A percentile compares a stretch with the other conserved stretches of the same genome.
These are phyloP conservation scores for Boletus edulis DNA, from an alignment of 768 basidiomycete genomes.

Conservation along the genomic window DNA sequence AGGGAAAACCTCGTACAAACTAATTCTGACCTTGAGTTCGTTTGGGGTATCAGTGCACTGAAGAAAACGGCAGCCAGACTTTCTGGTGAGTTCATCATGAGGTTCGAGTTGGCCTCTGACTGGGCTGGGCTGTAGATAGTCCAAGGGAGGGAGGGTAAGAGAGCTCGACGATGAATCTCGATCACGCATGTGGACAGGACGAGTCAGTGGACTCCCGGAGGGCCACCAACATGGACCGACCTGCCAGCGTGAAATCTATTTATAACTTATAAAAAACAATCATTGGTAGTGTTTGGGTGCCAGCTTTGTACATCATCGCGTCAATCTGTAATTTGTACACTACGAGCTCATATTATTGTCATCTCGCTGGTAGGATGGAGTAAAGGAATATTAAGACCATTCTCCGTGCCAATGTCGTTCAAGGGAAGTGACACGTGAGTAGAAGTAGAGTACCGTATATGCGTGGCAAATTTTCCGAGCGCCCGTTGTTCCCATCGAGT, in stretches of 20 bases:
- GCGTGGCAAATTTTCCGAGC: constrained; percentile 6
- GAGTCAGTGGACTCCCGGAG: no score
- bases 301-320: constrained; percentile 25
- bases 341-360: background rate
- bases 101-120: constrained; percentile 75
- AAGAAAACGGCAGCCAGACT: constrained; percentile 66
- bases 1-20: background rate
- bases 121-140: constrained; percentile 61
- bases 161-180: constrained; percentile 24
- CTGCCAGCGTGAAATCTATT: no score
- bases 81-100: constrained; percentile 46
- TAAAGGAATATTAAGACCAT: no score
- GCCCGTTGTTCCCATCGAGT: background rate
- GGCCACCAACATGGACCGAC: no score
- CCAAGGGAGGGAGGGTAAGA: constrained; percentile 34
- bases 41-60: constrained; percentile 76
- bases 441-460: background rate
- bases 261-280: no score
- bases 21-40: constrained; percentile 60
- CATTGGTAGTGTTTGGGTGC: constrained; percentile 19
- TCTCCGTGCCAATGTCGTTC: no score
- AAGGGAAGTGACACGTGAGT: background rate
- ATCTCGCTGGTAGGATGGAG: no score
- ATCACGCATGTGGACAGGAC: background rate
- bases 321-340: background rate